Percentiles rank a stretch among this genome's conserved stretches.
Conservation (phyloP, 805 yeast species). For the Metschnikowia lunata region DNA sequence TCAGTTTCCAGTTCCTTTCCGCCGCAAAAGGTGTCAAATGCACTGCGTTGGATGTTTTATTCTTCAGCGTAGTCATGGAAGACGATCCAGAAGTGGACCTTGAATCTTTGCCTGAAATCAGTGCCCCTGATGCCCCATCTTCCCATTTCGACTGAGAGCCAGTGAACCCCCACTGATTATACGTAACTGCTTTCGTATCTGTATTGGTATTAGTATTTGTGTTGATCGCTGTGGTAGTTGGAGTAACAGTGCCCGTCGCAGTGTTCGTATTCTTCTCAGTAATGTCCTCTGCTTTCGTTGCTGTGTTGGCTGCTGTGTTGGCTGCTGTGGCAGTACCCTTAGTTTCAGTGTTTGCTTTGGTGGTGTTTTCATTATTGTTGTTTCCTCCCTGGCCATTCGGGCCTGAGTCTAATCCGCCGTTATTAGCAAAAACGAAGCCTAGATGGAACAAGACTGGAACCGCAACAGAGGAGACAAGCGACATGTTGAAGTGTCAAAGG, state of each 20-base stretch:
- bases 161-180: slow-evolving; percentile 41
- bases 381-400: neutral
- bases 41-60: slow-evolving; percentile 2
- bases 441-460: slow-evolving; percentile 7
- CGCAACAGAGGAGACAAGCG: slow-evolving; percentile 9
- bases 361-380: neutral
- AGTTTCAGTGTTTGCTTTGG: neutral
- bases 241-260: slow-evolving; percentile 9
- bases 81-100: slow-evolving; percentile 7
- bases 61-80: slow-evolving; percentile 4
- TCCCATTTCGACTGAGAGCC: slow-evolving; percentile 37
- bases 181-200: slow-evolving; percentile 18
- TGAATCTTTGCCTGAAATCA: neutral
- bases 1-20: slow-evolving; percentile 9
- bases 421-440: slow-evolving; percentile 14
- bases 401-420: slow-evolving; percentile 15
- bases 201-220: slow-evolving; percentile 7
- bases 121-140: slow-evolving; percentile 11
- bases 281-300: slow-evolving; percentile 2
- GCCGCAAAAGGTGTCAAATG: neutral
- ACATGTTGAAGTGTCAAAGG: slow-evolving; percentile 3
- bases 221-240: slow-evolving; percentile 1
- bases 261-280: slow-evolving; percentile 5
- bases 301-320: slow-evolving; percentile 1
- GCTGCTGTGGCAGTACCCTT: neutral